phyloP scores from a whole-genome alignment of 2,329 filamentous ascomycete species.

The Neopestalotiopsis sp. region DNA sequence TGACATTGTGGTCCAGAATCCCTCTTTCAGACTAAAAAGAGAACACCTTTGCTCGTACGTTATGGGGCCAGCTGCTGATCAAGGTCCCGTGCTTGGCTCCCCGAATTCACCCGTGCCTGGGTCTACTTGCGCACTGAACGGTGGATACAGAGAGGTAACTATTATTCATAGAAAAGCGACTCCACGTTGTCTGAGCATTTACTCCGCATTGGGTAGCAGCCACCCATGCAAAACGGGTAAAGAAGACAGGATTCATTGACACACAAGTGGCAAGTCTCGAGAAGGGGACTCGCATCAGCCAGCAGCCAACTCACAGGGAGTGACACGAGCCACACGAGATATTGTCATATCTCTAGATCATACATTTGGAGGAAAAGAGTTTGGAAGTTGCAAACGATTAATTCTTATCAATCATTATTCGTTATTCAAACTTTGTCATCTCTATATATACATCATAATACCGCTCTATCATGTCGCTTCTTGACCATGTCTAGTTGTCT shows the following conservation, averaged over 20 bases:
- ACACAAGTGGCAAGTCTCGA: background rate
- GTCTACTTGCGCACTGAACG: background rate
- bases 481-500: background rate
- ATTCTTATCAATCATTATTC: constrained; percentile 5
- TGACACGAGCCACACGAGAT: background rate
- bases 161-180: background rate
- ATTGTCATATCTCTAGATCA: background rate
- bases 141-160: background rate
- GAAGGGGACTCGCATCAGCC: no score
- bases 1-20: no score
- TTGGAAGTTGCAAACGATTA: background rate
- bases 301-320: background rate
- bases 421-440: constrained; percentile 4
- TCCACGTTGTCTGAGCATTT: background rate
- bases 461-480: background rate
- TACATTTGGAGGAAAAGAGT: background rate
- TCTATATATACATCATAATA: constrained; percentile 10
- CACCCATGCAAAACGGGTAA: background rate
- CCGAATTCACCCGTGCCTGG: background rate
- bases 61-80: background rate
- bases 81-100: background rate
- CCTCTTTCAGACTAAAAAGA: no score
- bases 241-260: background rate
- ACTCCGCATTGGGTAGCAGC: background rate
- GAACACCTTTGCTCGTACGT: no score